Evolutionary conservation across 495 filamentous ascomycete genomes (phyloP), one percentile per base, ranked within the genome.

Genomic region (Aspergillus taichungensis): DNA sequence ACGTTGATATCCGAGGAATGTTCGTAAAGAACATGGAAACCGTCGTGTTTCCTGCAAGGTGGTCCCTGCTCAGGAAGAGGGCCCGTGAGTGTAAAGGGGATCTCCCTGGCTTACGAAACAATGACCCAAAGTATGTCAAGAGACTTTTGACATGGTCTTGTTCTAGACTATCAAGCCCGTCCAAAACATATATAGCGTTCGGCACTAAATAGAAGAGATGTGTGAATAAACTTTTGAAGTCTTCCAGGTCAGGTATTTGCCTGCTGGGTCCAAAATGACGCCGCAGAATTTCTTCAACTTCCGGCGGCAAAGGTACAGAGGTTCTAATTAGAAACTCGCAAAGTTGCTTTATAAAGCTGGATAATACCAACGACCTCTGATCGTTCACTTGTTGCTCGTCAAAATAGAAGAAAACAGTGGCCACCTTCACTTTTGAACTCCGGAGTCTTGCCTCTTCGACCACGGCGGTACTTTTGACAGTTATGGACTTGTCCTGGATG

Each of bases 1-100:
- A 49, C 6, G 54, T 61, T 12, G 52, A 50, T 12, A 58, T 56
- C n/a, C 47, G 55, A 37, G 31, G 43, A 38, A 50, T 43, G 9
- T 48, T 46, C 1, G 54, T 50, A 2, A 60, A 46, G 12, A 42
- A 47, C 6, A 40, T 49, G 12, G 34, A 13, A 27, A 58, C 47
- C 38, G 52, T 41, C 30, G 49, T 47, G 30, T 51, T 38, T 3
- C 57, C 52, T 18, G 51, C 47, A 44, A 61, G 5, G 34, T 58
- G 50, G 1, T 56, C 53, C 37, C 55, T 43, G 32, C 54, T 57
- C 5, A 51, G 28, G 9, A 55, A 13, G 9, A 61, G 37, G 7
- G 56, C 38, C 9, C 48, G 43, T n/a, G 47, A 47, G 28, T 40
- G 30, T 28, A 30, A 6, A 28, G 37, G 13, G n/a, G n/a, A n/a